These are phyloP conservation scores for Fusarium humuli DNA, from an alignment of 2,329 filamentous ascomycete species.

Conservation along the genomic window DNA sequence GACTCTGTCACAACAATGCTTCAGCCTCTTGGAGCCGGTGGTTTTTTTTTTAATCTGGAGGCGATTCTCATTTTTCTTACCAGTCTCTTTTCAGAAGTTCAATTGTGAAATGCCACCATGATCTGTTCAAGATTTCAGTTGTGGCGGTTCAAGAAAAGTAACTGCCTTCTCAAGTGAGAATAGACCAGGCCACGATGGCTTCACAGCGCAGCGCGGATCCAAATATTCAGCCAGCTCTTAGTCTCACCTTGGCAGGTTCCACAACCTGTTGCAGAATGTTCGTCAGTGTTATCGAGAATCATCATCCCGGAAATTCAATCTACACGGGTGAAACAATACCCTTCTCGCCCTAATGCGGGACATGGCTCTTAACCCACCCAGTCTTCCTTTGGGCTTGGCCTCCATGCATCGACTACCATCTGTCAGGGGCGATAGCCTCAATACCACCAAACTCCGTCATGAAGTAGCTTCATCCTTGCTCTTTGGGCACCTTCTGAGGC, in stretches of 20 bases:
- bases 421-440: conserved; percentile 31
- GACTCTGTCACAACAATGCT: conserved; percentile 60
- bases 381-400: conserved; percentile 31
- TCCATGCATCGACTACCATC: conserved; percentile 20
- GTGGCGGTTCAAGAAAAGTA: conserved; percentile 7
- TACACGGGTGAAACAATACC: conserved; percentile 34
- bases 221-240: neutral
- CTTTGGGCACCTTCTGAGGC: conserved; percentile 28
- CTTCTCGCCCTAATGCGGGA: conserved; percentile 36
- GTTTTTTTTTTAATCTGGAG: neutral
- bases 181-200: neutral
- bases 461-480: conserved; percentile 35
- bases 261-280: conserved; percentile 9
- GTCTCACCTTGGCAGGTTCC: neutral
- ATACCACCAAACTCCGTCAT: conserved; percentile 39
- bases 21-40: conserved; percentile 49
- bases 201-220: neutral
- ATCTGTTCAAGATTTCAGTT: conserved; percentile 7
- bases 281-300: conserved; percentile 1
- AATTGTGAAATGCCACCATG: conserved; percentile 2
- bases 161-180: neutral
- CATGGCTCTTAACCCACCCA: conserved; percentile 22
- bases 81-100: conserved; percentile 14
- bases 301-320: conserved; percentile 22
- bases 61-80: neutral